Base-by-base conservation (phyloP, 148 eudicot genomes). In the Rheum nobile region DNA sequence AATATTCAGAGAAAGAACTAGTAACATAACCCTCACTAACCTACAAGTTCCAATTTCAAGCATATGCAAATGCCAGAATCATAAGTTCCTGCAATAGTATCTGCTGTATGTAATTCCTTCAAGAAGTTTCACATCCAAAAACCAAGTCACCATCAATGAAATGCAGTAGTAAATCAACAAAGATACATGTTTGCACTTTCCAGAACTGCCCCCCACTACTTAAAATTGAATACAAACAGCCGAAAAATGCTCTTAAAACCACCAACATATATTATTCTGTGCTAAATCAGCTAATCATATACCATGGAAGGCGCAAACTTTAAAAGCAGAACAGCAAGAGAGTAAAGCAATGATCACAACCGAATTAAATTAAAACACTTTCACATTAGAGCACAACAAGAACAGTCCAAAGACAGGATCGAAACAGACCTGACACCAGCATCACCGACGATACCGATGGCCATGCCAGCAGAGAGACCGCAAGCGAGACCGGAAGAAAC, bases 401-500 rank as follows among this genome's bases (percentile, higher is more conserved):
- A 46, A 9, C 39, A 59, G 59, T 67, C 61, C 19, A 29, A 1
- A 29, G 13, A 61, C 16, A 29, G 67, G 8, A 24, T 4, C 29
- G 12, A 61, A 19, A 61, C 35, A 29, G 67, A 86, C 89, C 89
- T 86, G 34, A 86, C 89, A 77, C 87, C 87, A 68, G 89, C 89
- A 80, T 84, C 87, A 68, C 89, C 87, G 41, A 86, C 89, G 39
- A 86, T 83, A 34, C 89, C 89, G 63, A 86, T 86, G 55, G 89
- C 87, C 89, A 86, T 84, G 42, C 89, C 89, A 76, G 89, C 89
- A 44, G 86, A 81, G 28, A 86, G 77, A 29, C 86, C 87, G 80
- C 89, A 86, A 75, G 89, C 83, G 47, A 86, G 74, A 55, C 89
- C 89, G 61, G 87, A 86, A 0, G 87, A 86, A 86, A 19, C 89